Base-by-base conservation (phyloP, 306 rosid genomes). In the Vigna radiata region DNA sequence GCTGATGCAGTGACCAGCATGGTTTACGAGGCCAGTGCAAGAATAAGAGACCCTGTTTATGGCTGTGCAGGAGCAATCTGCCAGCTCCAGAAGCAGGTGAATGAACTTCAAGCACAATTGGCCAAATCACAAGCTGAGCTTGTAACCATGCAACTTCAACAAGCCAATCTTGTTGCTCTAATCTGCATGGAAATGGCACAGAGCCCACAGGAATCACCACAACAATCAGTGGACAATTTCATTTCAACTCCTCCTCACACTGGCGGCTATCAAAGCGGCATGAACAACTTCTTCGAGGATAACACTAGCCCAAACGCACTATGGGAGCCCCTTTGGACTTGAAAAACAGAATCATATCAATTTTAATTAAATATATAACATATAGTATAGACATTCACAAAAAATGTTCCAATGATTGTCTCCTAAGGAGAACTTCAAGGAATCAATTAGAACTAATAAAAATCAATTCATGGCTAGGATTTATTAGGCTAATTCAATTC, bases 41-140 rank as follows among this genome's bases (percentile, higher is more conserved):
- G 98, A 70, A 81, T 94, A 70, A 86, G 98, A 77, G 96, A 94
- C 72, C 98, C 98, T 0, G 93, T 94, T 16, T 94, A 94, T 39
- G 98, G 98, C 1, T 89, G 97, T 75, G 98, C 98, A 0, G 97
- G 98, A 16, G 90, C 93, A 66, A 90, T 94, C 75, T 94, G 96
- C 59, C 96, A 90, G 63, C 94, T 94, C 7, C 98, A 91, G 63
- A 90, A 86, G 55, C 98, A 94, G 49, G 93, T 94, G 4, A 88
- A 71, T 67, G 98, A 94, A 43, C 96, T 94, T 25, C 94, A 91
- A 82, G 98, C 90, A 15, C 97, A 94, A 48, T 70, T 94, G 50
- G 98, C 96, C 8, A 91, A 89, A 67, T 73, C 98, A 39, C 97
- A 94, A 72, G 98, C 94, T 0, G 98, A 94, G 81, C 19, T 90